Conservation (phyloP, 768 basidiomycete genomes). For the Suillus spraguei region DNA sequence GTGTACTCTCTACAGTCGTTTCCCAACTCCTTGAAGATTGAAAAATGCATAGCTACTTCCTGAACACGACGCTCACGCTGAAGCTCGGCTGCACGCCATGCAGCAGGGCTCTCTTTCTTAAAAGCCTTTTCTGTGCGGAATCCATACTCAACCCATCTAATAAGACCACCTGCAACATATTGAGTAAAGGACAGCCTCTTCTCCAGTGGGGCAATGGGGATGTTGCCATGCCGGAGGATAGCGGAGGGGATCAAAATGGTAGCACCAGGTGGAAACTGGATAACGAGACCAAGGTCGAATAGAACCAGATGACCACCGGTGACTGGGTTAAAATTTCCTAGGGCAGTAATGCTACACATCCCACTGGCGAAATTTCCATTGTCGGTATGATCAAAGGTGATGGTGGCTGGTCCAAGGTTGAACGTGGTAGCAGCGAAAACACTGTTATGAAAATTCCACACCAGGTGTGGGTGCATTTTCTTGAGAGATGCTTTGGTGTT, state of each 20-base stretch:
- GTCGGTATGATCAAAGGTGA: slow-evolving; percentile 29
- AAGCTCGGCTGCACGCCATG: neutral
- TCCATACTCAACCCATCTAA: slow-evolving; percentile 29
- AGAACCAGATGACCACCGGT: slow-evolving; percentile 13
- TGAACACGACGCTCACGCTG: too few relatives aligned
- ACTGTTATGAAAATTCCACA: slow-evolving; percentile 27
- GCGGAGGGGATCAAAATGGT: slow-evolving; percentile 34
- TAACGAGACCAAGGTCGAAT: slow-evolving; percentile 28
- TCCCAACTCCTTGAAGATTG: too few relatives aligned
- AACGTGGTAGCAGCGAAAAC: slow-evolving; percentile 31
- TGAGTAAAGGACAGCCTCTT: slow-evolving; percentile 28
- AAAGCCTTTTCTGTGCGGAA: neutral
- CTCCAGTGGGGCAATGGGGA: slow-evolving; percentile 21
- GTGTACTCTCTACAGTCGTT: too few relatives aligned
- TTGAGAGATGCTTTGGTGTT: neutral
- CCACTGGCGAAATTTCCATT: slow-evolving; percentile 33
- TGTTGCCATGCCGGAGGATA: slow-evolving; percentile 29
- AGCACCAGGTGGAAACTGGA: slow-evolving; percentile 28
- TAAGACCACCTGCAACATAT: slow-evolving; percentile 30
- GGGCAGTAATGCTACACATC: slow-evolving; percentile 34
- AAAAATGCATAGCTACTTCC: too few relatives aligned
- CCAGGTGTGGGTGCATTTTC: slow-evolving; percentile 12
- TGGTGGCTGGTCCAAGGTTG: slow-evolving; percentile 30
- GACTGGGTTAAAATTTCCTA: slow-evolving; percentile 30
- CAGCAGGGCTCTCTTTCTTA: neutral